phyloP scores from a whole-genome alignment of 1,139 yeast genomes.

The Pichia sp. region DNA sequence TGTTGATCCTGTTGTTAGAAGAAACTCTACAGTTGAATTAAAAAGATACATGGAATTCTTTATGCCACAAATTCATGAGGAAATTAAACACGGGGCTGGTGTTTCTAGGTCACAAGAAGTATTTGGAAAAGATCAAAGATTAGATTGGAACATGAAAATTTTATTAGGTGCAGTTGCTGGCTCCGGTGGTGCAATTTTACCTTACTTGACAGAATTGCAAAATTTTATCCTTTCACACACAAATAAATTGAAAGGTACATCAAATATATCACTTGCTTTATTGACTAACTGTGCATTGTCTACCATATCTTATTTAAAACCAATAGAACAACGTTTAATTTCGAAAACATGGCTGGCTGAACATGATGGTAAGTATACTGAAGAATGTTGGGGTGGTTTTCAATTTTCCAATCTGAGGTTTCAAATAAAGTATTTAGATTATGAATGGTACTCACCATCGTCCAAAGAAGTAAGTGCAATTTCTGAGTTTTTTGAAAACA shows the following conservation, averaged over 20 bases:
- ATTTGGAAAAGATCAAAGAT: constrained; percentile 68
- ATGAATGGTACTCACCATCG: constrained; percentile 73
- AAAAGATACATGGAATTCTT: constrained; percentile 41
- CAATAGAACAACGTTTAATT: constrained; percentile 50
- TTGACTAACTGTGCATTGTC: constrained; percentile 50
- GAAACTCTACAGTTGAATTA: constrained; percentile 48
- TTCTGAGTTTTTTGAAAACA: constrained; percentile 47
- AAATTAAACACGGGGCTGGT: constrained; percentile 82
- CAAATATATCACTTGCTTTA: constrained; percentile 28
- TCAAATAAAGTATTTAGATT: constrained; percentile 39
- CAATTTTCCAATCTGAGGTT: constrained; percentile 46
- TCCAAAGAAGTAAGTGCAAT: constrained; percentile 56
- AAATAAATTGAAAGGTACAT: constrained; percentile 62
- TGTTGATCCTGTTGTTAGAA: constrained; percentile 60
- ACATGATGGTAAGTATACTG: constrained; percentile 32
- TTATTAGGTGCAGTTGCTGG: constrained; percentile 68
- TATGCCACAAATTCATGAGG: constrained; percentile 52
- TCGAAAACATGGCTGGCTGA: constrained; percentile 33
- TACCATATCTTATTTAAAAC: constrained; percentile 54
- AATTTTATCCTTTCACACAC: constrained; percentile 48
- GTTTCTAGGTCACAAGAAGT: constrained; percentile 55
- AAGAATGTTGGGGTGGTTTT: constrained; percentile 66
- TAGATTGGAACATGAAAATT: constrained; percentile 67
- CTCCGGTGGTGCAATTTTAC: constrained; percentile 47
- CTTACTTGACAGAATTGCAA: constrained; percentile 40